These are phyloP conservation scores for Abrus pulchellus DNA, from an alignment of 306 rosid genomes.

Conservation along the genomic window DNA sequence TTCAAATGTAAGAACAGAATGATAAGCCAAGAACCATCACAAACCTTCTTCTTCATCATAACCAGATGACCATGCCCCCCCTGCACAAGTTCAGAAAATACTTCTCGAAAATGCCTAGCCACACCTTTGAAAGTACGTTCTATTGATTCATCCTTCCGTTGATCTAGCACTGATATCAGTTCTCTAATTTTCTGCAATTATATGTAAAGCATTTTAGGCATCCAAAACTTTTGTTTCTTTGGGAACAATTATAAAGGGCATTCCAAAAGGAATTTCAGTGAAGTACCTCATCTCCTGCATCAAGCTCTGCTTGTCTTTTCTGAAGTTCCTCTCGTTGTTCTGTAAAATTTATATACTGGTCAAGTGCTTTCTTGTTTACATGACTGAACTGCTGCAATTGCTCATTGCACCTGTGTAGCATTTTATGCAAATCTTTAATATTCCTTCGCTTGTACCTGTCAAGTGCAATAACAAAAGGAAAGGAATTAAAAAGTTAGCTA, in stretches of 20 bases:
- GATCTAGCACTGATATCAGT: constrained; percentile 90
- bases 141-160: constrained; percentile 94
- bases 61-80: constrained; percentile 93
- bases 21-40: constrained; percentile 39
- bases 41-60: constrained; percentile 97
- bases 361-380: constrained; percentile 97
- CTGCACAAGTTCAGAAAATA: constrained; percentile 93
- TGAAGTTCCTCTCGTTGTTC: constrained; percentile 99
- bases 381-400: constrained; percentile 94
- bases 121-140: constrained; percentile 99
- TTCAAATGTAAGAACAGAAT: constrained; percentile 37
- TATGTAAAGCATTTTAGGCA: background rate
- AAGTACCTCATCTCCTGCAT: constrained; percentile 94
- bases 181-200: constrained; percentile 89
- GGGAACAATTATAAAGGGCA: constrained; percentile 26
- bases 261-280: constrained; percentile 27
- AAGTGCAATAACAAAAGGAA: constrained; percentile 47
- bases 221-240: background rate
- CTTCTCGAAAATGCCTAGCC: constrained; percentile 97
- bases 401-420: constrained; percentile 91
- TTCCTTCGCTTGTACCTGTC: constrained; percentile 81
- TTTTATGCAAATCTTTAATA: constrained; percentile 83
- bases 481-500: constrained; percentile 18
- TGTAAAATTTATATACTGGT: constrained; percentile 93
- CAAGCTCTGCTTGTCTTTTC: constrained; percentile 94